phyloP scores from a whole-genome alignment of 495 filamentous ascomycete species.

The Penicillium odoratum region DNA sequence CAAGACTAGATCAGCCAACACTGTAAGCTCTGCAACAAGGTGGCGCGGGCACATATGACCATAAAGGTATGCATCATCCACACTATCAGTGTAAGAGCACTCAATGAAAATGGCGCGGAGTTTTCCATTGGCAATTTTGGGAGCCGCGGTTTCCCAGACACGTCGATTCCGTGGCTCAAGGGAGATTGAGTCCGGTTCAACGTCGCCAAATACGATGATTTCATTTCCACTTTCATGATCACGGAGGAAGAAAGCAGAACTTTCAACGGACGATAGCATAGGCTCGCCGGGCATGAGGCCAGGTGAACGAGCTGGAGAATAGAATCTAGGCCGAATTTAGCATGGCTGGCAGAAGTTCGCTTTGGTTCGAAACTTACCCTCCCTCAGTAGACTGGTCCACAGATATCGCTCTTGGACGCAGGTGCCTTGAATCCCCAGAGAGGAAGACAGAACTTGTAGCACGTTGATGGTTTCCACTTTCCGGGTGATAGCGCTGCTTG shows the following conservation, averaged over 20 bases:
- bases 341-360: neutral
- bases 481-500: constrained; percentile 61
- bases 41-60: constrained; percentile 86
- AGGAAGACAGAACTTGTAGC: constrained; percentile 50
- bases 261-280: constrained; percentile 61
- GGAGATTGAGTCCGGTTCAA: constrained; percentile 88
- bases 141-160: constrained; percentile 84
- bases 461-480: constrained; percentile 56
- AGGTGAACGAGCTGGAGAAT: constrained; percentile 33
- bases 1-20: constrained; percentile 65
- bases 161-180: constrained; percentile 72
- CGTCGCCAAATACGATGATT: constrained; percentile 90
- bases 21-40: constrained; percentile 71
- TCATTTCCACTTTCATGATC: constrained; percentile 66
- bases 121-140: constrained; percentile 67
- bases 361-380: constrained; percentile 22
- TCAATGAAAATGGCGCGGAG: constrained; percentile 88
- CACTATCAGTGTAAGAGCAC: constrained; percentile 82
- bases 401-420: constrained; percentile 30
- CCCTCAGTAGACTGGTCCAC: constrained; percentile 31
- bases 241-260: constrained; percentile 88
- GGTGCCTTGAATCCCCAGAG: constrained; percentile 28
- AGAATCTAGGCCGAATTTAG: constrained; percentile 22
- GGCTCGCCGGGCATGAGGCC: constrained; percentile 26
- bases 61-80: constrained; percentile 72